These are phyloP conservation scores for Hypoxylon sp. DNA, from an alignment of 2,329 filamentous ascomycete species.

Conservation along the genomic window DNA sequence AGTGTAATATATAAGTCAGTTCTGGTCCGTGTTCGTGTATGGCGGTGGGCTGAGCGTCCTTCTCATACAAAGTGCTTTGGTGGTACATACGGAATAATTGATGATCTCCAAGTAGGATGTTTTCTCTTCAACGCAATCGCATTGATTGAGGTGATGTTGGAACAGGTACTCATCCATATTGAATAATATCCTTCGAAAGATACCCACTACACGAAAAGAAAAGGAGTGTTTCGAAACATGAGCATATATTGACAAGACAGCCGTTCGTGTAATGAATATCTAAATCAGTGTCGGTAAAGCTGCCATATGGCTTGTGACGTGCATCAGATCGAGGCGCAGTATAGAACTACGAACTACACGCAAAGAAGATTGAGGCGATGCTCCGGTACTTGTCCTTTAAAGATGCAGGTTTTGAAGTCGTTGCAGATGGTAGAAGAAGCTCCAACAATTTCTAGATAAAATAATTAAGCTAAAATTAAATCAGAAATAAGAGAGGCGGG, in stretches of 20 bases:
- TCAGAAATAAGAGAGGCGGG: constrained; percentile 36
- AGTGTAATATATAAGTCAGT: constrained; percentile 14
- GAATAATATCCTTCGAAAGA: constrained; percentile 7
- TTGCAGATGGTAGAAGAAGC: constrained; percentile 4
- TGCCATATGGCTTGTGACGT: constrained; percentile 21
- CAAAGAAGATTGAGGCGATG: constrained; percentile 22
- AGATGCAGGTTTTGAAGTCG: constrained; percentile 2
- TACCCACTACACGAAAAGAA: not conserved
- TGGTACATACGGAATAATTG: constrained; percentile 63
- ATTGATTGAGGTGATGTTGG: constrained; percentile 56
- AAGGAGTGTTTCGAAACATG: constrained; percentile 5
- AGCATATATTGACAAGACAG: constrained; percentile 15
- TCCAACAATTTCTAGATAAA: not conserved
- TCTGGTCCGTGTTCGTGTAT: not conserved
- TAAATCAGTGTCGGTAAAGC: constrained; percentile 19
- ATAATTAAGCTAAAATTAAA: constrained; percentile 16
- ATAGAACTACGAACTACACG: constrained; percentile 1
- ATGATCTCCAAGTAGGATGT: constrained; percentile 67
- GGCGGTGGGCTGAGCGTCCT: too few species aligned
- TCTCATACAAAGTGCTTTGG: not conserved
- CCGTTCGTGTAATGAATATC: constrained; percentile 1
- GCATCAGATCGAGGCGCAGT: constrained; percentile 34
- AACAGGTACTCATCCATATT: constrained; percentile 69
- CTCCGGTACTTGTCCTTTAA: constrained; percentile 9
- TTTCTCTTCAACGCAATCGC: constrained; percentile 58